Evolutionary conservation across 225 moss, liverwort and hornwort genomes (phyloP), one percentile per base, ranked within the genome.

Genomic region (Bryum argenteum): DNA sequence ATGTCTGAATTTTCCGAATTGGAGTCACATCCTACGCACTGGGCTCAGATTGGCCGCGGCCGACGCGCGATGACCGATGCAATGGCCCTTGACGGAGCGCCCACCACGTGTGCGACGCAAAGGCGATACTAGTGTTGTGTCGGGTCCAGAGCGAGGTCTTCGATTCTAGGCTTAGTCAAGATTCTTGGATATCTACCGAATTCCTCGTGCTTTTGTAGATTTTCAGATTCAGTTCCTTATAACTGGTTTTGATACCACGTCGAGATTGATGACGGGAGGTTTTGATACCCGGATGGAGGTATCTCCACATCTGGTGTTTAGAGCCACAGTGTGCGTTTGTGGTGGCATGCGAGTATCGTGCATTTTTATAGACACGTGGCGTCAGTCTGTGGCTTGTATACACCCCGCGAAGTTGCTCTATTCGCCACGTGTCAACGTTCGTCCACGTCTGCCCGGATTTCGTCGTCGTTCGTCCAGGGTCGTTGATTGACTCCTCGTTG

Each of bases 261-360:
- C 0, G 0, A 1, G 1, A 0, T 0, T 1, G 0, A 8, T 18
- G 8, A 33, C 44, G 1, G 23, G 23, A 0, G 37, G 11, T 1
- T 1, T 0, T 0, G 0, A 9, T 38, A 21, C 12, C 58, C 44
- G 19, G 71, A 52, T 44, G n/a, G 11, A 45, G 72, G 58, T 60
- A 58, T 64, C 43, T 43, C 69, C 77, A 69, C 73, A 73, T 74
- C 70, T 1, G 11, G 58, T 10, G 10, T 59, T 53, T 14, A 1
- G 55, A 74, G 54, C 75, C 71, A 51, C 71, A 57, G 14, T 40
- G 13, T 56, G 5, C 50, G 56, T 57, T 39, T 76, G 69, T 70
- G 76, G 70, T 70, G 63, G 60, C 53, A 64, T 58, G 65, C 42
- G 6, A 8, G 20, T 47, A 8, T 21, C n/a, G 5, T 37, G 23